Evolutionary conservation across 2,329 filamentous ascomycete species (phyloP), one percentile per base, ranked within the genome.

Genomic region (Pezizomycotina sp.): DNA sequence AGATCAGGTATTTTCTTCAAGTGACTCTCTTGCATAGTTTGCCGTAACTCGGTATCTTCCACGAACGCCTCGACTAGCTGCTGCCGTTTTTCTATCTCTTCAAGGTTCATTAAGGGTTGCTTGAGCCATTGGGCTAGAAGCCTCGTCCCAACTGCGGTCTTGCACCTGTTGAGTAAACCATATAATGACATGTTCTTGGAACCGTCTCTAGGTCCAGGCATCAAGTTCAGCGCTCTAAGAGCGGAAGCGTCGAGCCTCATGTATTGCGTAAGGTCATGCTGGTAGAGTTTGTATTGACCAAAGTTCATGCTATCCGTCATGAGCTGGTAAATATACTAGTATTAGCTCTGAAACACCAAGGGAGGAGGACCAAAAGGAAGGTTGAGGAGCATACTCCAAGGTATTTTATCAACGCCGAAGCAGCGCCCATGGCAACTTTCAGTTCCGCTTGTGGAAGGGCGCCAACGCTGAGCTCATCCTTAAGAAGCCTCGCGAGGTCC

Each of bases 221-320:
- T 95, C 23, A 98, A 68, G 52, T 98, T 98, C 35, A 98, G 66
- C 0, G 89, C 89, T 52, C 91, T 86, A 27, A 98, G 63, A 0
- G 89, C 89, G 1, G 89, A 82, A 1, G 91, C 83, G 58, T 98
- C 89, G 4, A 98, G 66, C 59, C 93, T 98, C 89, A 98, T 98
- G 56, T 82, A 98, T 52, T 98, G 84, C 2, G 84, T 77, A 27
- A 98, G 62, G 54, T 98, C 89, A 57, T 98, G 89, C 58, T 98
- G 89, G 54, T 95, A 98, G 10, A 98, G 69, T 56, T 86, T 81
- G 54, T 91, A 98, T 54, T 98, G 86, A 3, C 91, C 89, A 56
- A 93, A 95, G 58, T 98, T 98, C 37, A 80, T 82, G 1, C 80
- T 64, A 55, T 98, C 89, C 19, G 89, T 80, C 59, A 98, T 51